phyloP scores from a whole-genome alignment of 495 filamentous ascomycete genomes.

The Pyrenula massariospora region DNA sequence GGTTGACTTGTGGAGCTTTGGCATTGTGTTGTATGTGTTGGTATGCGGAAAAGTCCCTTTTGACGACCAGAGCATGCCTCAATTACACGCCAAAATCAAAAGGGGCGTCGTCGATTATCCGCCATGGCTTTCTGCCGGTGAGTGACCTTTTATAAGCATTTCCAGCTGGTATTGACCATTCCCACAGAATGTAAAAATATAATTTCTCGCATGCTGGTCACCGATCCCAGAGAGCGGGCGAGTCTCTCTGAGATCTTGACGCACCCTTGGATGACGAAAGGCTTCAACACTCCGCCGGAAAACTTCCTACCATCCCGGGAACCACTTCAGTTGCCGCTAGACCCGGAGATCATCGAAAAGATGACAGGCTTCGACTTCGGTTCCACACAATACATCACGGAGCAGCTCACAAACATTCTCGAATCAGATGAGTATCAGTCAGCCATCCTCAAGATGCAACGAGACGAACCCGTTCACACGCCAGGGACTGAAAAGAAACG shows the following conservation, averaged over 20 bases:
- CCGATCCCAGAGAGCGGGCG: slow-evolving; percentile 79
- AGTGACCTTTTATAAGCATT: slow-evolving; percentile 13
- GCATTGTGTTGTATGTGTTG: slow-evolving; percentile 95
- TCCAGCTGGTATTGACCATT: not conserved
- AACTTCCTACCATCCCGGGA: slow-evolving; percentile 80
- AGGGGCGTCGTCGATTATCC: slow-evolving; percentile 94
- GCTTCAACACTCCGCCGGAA: slow-evolving; percentile 73
- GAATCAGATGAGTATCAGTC: slow-evolving; percentile 86
- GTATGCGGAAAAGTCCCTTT: slow-evolving; percentile 98
- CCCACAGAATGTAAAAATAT: slow-evolving; percentile 78
- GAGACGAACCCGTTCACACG: slow-evolving; percentile 48
- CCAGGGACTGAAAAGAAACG: slow-evolving; percentile 71
- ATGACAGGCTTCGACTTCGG: slow-evolving; percentile 99
- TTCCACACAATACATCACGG: slow-evolving; percentile 64
- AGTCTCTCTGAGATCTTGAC: slow-evolving; percentile 86
- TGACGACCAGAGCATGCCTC: slow-evolving; percentile 98
- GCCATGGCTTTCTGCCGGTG: slow-evolving; percentile 79
- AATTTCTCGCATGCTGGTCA: slow-evolving; percentile 92
- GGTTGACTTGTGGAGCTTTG: slow-evolving; percentile 98
- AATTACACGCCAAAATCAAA: slow-evolving; percentile 98
- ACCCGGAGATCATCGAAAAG: slow-evolving; percentile 68
- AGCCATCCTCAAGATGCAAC: slow-evolving; percentile 57
- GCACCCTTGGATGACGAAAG: slow-evolving; percentile 96
- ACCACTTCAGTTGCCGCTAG: slow-evolving; percentile 73
- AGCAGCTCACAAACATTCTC: slow-evolving; percentile 71